These are phyloP conservation scores for Kwoniella shandongensis DNA, from an alignment of 768 basidiomycete species.

Conservation along the genomic window DNA sequence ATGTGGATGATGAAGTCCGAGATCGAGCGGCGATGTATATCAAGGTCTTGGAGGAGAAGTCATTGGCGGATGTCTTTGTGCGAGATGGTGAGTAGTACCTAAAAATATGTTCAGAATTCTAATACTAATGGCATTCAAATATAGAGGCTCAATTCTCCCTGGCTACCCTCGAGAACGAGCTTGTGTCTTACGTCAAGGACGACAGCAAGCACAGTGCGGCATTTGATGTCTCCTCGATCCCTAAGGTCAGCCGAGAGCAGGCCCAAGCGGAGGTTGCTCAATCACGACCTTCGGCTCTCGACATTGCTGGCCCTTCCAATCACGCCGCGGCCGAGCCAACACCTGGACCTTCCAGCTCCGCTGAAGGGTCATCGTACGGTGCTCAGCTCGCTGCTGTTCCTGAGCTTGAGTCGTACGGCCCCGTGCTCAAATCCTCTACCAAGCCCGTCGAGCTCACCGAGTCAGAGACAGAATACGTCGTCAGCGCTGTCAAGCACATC, in stretches of 20 bases:
- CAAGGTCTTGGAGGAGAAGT: slow-evolving; percentile 73
- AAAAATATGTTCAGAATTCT: background rate
- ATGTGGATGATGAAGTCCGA: slow-evolving; percentile 97
- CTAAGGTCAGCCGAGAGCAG: slow-evolving; percentile 91
- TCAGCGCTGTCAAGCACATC: slow-evolving; percentile 92
- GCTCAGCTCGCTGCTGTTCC: slow-evolving; percentile 83
- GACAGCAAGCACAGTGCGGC: slow-evolving; percentile 66
- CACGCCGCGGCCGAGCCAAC: slow-evolving; percentile 64
- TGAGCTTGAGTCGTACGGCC: slow-evolving; percentile 79
- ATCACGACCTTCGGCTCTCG: slow-evolving; percentile 81
- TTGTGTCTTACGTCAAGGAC: slow-evolving; percentile 92
- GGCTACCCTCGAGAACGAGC: slow-evolving; percentile 80
- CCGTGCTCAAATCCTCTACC: slow-evolving; percentile 78
- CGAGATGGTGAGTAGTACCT: slow-evolving; percentile 70
- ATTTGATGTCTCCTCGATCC: slow-evolving; percentile 80
- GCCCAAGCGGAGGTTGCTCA: slow-evolving; percentile 74
- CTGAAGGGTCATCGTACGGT: slow-evolving; percentile 81
- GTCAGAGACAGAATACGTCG: slow-evolving; percentile 96
- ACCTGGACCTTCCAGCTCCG: slow-evolving; percentile 59
- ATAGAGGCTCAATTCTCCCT: slow-evolving; percentile 92
- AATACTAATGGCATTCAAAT: too few species aligned
- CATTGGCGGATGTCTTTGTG: slow-evolving; percentile 79
- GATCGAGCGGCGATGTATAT: slow-evolving; percentile 96
- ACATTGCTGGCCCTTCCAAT: slow-evolving; percentile 66
- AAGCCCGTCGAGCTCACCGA: slow-evolving; percentile 85